These are phyloP conservation scores for Yamadazyma blattariae DNA, from an alignment of 1,139 yeast species.

Conservation along the genomic window DNA sequence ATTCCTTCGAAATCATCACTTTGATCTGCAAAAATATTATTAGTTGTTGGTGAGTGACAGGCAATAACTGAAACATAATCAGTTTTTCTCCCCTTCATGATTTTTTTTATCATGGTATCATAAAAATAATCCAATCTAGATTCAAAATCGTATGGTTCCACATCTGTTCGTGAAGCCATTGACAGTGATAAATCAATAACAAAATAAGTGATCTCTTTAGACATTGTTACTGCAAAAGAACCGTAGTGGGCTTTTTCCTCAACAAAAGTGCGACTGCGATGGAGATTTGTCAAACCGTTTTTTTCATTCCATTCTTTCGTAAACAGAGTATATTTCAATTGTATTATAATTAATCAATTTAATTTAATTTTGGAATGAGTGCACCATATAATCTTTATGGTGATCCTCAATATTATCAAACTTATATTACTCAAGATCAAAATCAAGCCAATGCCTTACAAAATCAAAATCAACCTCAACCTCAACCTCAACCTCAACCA, in stretches of 20 bases:
- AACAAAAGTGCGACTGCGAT: background rate
- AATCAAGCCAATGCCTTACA: background rate
- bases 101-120: conserved; percentile 41
- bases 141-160: conserved; percentile 28
- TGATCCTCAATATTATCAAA: conserved; percentile 6
- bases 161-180: conserved; percentile 21
- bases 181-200: conserved; percentile 50
- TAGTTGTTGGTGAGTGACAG: conserved; percentile 30
- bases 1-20: conserved; percentile 24
- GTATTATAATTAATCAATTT: too few species aligned
- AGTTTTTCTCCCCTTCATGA: conserved; percentile 51
- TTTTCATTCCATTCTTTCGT: too few species aligned
- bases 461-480: too few species aligned
- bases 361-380: too few species aligned
- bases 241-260: background rate
- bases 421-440: background rate
- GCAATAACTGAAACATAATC: conserved; percentile 51
- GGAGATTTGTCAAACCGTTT: too few species aligned
- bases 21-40: conserved; percentile 17
- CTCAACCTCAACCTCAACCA: too few species aligned
- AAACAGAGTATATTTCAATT: too few species aligned
- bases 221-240: conserved; percentile 21
- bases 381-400: conserved; percentile 12
- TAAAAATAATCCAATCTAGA: conserved; percentile 38
- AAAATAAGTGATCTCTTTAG: conserved; percentile 50